These are phyloP conservation scores for Acer negundo DNA, from an alignment of 345 rosid species.

Conservation along the genomic window DNA sequence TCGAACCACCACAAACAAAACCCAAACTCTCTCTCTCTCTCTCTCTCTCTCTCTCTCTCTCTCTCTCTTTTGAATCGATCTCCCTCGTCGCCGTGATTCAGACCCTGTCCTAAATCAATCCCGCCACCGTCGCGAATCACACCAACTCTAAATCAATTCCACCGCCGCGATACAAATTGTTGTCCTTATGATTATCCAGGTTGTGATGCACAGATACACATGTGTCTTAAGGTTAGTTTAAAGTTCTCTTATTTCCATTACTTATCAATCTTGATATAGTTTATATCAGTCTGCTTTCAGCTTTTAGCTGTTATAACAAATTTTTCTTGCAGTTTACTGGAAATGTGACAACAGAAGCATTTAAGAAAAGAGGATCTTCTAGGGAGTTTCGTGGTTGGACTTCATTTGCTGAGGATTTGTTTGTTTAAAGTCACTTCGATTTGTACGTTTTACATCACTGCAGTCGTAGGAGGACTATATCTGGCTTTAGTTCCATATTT, in stretches of 20 bases:
- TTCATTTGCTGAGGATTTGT: conserved; percentile 36
- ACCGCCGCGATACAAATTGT: too few species aligned
- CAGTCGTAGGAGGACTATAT: background rate
- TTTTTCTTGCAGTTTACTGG: conserved; percentile 41
- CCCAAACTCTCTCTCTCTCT: too few species aligned
- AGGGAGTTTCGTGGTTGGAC: conserved; percentile 39
- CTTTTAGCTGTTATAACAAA: background rate
- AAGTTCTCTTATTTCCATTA: background rate
- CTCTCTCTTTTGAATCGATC: too few species aligned
- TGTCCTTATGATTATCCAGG: conserved; percentile 81
- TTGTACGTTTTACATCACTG: too few species aligned
- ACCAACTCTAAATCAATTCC: too few species aligned
- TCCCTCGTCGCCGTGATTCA: too few species aligned
- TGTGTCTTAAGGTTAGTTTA: conserved; percentile 68
- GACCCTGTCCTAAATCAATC: too few species aligned
- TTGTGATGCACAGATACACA: conserved; percentile 61
- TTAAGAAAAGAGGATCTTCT: conserved; percentile 27
- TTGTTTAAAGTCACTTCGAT: conserved; percentile 24
- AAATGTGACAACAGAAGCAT: conserved; percentile 35
- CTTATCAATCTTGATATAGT: background rate
- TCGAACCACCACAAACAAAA: too few species aligned
- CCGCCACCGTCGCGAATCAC: too few species aligned
- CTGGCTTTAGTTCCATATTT: background rate
- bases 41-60: too few species aligned
- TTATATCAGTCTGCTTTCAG: background rate